phyloP scores from a whole-genome alignment of 2,329 filamentous ascomycete species.

The Hymenoscyphus fraxineus region DNA sequence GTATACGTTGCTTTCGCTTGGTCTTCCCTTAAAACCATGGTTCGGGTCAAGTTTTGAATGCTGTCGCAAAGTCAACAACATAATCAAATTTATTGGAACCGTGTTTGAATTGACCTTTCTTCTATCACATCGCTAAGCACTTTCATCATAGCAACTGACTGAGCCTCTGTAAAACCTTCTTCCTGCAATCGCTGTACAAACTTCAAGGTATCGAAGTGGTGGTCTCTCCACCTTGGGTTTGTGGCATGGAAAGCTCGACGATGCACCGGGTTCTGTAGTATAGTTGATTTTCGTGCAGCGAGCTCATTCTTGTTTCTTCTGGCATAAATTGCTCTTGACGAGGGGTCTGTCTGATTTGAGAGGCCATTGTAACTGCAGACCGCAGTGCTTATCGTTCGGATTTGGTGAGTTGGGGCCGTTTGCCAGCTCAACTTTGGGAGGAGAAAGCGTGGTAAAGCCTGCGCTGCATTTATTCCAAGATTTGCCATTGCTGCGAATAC shows the following conservation, averaged over 20 bases:
- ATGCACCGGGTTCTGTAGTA: slow-evolving; percentile 22
- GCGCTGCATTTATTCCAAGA: slow-evolving; percentile 21
- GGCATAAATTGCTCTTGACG: background rate
- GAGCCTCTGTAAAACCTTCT: slow-evolving; percentile 93
- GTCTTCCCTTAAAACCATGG: slow-evolving; percentile 96
- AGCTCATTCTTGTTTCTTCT: slow-evolving; percentile 6
- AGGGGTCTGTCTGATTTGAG: slow-evolving; percentile 4
- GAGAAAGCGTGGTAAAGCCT: slow-evolving; percentile 32
- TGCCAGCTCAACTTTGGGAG: slow-evolving; percentile 36
- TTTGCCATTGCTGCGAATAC: slow-evolving; percentile 26
- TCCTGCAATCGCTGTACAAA: slow-evolving; percentile 86
- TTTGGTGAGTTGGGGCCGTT: slow-evolving; percentile 18
- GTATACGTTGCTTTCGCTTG: slow-evolving; percentile 75
- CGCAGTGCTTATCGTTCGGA: slow-evolving; percentile 28
- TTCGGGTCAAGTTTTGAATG: slow-evolving; percentile 94
- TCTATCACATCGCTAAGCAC: slow-evolving; percentile 95
- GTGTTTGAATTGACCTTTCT: slow-evolving; percentile 62
- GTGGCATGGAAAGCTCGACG: slow-evolving; percentile 65
- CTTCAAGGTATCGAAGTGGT: slow-evolving; percentile 97
- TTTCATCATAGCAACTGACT: slow-evolving; percentile 97
- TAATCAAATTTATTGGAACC: background rate
- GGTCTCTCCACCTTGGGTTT: slow-evolving; percentile 60
- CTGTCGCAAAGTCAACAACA: slow-evolving; percentile 40
- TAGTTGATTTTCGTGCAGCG: slow-evolving; percentile 14
- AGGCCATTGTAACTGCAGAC: slow-evolving; percentile 12